Evolutionary conservation across 441 rosid genomes (phyloP).

Genomic region (Syzygium malaccense): DNA sequence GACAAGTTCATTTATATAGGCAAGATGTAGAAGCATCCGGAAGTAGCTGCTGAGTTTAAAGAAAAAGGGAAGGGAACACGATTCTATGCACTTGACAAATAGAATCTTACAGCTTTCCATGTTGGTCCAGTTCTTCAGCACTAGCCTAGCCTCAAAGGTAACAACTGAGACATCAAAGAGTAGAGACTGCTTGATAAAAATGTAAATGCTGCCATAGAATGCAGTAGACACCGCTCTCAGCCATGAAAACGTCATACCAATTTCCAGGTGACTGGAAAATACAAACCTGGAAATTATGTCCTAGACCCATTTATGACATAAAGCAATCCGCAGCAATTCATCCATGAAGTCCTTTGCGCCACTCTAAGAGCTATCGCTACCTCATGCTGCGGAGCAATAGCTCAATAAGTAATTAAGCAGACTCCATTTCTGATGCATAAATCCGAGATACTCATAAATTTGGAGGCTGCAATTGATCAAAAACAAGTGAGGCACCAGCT

Average conservation of each 20-base stretch:
- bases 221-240: no score
- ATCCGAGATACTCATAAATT: neutral
- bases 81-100: no score
- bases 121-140: neutral
- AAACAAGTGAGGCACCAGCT: neutral
- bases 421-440: neutral
- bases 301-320: neutral
- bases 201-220: neutral
- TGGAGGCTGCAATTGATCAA: neutral
- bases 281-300: neutral
- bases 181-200: neutral
- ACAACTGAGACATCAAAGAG: neutral
- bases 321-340: neutral
- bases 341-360: neutral
- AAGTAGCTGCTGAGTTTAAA: neutral
- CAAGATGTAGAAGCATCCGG: neutral
- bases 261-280: neutral
- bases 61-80: neutral
- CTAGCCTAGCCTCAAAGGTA: neutral
- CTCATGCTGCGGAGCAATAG: neutral
- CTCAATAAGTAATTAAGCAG: neutral
- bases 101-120: no score
- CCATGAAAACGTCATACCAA: neutral
- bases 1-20: neutral
- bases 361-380: neutral